Percentiles rank a stretch among this genome's conserved stretches.
Conservation (phyloP, 192 early-diverging fungal genomes). For the Coemansia sp. region DNA sequence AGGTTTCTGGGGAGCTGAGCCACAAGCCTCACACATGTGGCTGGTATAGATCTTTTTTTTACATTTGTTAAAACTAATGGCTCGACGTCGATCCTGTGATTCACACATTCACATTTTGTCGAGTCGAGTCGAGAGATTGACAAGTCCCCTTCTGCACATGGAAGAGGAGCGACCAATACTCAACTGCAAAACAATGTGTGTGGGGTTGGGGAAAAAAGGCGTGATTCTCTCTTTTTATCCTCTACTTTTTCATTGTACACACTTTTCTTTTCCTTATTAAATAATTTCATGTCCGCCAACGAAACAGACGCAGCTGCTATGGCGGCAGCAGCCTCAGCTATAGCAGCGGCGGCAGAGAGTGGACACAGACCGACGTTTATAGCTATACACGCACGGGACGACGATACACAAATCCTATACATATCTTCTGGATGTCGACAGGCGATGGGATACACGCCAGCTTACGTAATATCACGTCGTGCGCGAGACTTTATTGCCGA, state of each 20-base stretch:
- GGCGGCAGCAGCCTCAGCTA: not conserved
- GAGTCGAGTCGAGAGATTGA: too few relatives aligned
- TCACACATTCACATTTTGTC: too few relatives aligned
- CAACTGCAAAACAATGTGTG: not conserved
- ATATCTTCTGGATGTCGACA: constrained; percentile 52
- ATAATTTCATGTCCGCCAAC: not conserved
- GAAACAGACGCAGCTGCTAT: not conserved
- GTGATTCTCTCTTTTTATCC: not conserved
- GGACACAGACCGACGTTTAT: constrained; percentile 36
- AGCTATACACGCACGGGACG: constrained; percentile 46
- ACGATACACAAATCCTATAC: constrained; percentile 41
- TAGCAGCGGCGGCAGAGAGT: not conserved
- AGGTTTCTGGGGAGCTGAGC: too few relatives aligned
- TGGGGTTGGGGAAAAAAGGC: not conserved
- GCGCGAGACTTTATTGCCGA: constrained; percentile 49
- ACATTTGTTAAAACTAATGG: too few relatives aligned
- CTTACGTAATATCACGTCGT: constrained; percentile 20
- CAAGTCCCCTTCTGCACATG: not conserved
- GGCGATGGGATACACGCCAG: constrained; percentile 42
- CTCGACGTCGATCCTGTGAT: too few relatives aligned
- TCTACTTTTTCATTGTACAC: not conserved
- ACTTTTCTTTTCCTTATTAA: not conserved
- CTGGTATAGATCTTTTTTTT: too few relatives aligned
- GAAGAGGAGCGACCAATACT: too few relatives aligned
- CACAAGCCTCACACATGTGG: too few relatives aligned